Base-by-base conservation (phyloP, 2,329 filamentous ascomycete genomes). In the Neonectria coccinea region DNA sequence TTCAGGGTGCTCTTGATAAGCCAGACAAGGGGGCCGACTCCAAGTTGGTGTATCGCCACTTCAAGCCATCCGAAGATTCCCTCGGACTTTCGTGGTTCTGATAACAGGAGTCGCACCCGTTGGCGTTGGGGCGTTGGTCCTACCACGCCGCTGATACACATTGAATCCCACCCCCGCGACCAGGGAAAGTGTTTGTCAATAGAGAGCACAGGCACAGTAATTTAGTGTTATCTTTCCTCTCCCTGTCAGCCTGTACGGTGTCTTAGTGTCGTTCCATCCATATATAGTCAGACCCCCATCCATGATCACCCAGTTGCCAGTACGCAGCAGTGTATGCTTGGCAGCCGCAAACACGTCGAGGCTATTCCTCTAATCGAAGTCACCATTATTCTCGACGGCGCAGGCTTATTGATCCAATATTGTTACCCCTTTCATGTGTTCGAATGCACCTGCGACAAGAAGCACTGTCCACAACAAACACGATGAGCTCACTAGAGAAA, bases 1-100 rank as follows among this genome's bases (percentile, higher is more conserved):
- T 56, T 14, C 58, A 12, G 14, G 47, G 29, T 55, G 31, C 14
- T 39, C 31, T 69, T 69, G 70, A 71, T 71, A 71, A 71, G 66
- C 10, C 8, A 18, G 6, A 18, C 64, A 59, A 45, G 66, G 59
- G 59, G 60, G 50, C 20, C 9, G 11, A 16, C 25, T 65, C 53
- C 33, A 18, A n/a, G 39, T 11, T 42, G 39, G 39, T 42, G 16
- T 18, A 42, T 42, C n/a, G 39, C 39, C 39, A 42, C 39, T 42
- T 39, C 39, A 5, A 42, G 16, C 39, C n/a, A 7, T 18, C 39
- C 16, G n/a, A 41, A 3, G 39, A n/a, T 20, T 18, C n/a, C n/a
- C 39, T 42, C n/a, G n/a, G 5, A 6, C n/a, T 12, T 11, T 42
- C n/a, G 5, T 42, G n/a, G 39, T 18, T 18, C 7, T 42, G 39